phyloP scores from a whole-genome alignment of 768 basidiomycete genomes.

The Rhodotorula taiwanensis region DNA sequence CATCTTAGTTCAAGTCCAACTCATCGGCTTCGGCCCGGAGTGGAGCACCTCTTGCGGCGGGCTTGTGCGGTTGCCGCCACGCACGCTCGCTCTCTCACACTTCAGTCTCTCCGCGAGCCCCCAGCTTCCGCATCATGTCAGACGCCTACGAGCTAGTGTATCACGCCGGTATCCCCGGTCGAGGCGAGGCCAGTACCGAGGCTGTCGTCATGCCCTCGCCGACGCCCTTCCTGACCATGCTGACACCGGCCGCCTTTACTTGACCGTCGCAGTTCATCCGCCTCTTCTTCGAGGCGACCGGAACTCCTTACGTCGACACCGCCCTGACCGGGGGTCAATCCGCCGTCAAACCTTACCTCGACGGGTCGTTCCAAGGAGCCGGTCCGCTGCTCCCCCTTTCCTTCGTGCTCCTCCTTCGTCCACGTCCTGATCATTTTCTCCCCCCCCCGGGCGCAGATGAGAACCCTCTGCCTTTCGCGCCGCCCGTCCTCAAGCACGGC shows the following conservation, averaged over 20 bases:
- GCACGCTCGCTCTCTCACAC: not conserved
- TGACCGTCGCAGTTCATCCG: conserved; percentile 30
- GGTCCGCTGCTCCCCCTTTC: conserved; percentile 2
- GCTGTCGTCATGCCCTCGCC: not conserved
- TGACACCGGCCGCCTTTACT: no score
- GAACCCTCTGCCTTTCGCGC: conserved; percentile 46
- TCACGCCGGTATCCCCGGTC: conserved; percentile 29
- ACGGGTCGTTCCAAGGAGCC: conserved; percentile 7
- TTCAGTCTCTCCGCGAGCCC: no score
- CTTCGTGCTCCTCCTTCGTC: no score
- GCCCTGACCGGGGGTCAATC: conserved; percentile 9
- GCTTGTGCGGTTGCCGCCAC: no score
- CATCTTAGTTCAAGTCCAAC: no score
- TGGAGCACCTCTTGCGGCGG: no score
- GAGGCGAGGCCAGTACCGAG: conserved; percentile 16
- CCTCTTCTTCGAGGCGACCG: conserved; percentile 26
- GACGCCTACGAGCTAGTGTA: conserved; percentile 25
- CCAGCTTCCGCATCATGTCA: no score
- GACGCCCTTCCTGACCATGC: not conserved
- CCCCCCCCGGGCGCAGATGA: no score
- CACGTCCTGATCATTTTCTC: not conserved
- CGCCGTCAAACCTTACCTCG: conserved; percentile 9
- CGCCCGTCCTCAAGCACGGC: conserved; percentile 46
- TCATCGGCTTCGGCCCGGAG: not conserved
- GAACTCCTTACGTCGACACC: conserved; percentile 18